Evolutionary conservation across 2,329 filamentous ascomycete species (phyloP), one percentile per base, ranked within the genome.

Genomic region (Ophiocordyceps australis): DNA sequence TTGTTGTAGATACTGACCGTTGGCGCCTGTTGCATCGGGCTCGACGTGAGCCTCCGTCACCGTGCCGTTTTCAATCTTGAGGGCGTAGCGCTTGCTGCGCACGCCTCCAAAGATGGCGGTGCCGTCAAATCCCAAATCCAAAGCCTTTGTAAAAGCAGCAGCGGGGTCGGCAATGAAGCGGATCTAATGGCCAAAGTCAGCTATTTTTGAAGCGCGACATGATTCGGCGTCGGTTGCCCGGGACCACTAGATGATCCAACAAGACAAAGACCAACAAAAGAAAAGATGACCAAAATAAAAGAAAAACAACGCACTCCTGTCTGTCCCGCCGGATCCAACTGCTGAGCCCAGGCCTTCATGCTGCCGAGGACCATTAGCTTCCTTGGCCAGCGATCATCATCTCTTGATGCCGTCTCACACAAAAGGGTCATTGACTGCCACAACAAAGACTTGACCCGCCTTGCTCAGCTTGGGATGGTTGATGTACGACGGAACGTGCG

Each of bases 351-450:
- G 5, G 83, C 85, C 53, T 91, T 91, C 67, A 85, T 93, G 23
- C 81, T 89, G 14, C n/a, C n/a, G 4, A 23, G 7, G 17, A n/a
- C 16, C 9, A 9, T 28, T 23, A 22, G 17, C 19, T n/a, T 14
- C 5, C 16, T 12, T 7, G 19, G 17, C n/a, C 5, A 12, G 17
- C 10, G 7, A 10, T 7, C 17, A 19, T 10, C 10, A 19, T 19
- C 17, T 19, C 17, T 10, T 10, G 17, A 19, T 7, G 7, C n/a
- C 10, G 22, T 55, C 78, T 54, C 61, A 91, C 79, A 93, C 85
- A 48, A 94, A 94, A 13, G 83, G 70, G 48, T 95, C 86, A 47
- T 95, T 95, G 46, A 94, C 85, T 11, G 79, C 74, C 29, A 95
- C 72, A 21, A 95, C 81, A 43, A 91, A 92, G 23, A 93, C 79